Percentiles rank a stretch among this genome's conserved stretches.
phyloP scores from a whole-genome alignment of 805 yeast genomes.

The Tanozyma kutaoensis region DNA sequence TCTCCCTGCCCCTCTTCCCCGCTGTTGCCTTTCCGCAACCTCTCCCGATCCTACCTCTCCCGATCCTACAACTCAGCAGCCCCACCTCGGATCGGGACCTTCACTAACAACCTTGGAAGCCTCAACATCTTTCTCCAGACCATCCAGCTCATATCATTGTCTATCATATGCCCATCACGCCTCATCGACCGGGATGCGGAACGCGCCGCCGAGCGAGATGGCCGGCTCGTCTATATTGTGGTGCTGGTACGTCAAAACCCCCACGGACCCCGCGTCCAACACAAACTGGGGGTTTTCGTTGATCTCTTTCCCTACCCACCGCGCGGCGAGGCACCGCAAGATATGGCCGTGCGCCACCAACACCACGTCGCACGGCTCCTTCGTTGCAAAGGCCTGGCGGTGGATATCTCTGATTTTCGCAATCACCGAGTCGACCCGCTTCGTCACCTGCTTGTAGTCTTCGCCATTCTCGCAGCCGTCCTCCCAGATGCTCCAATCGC shows the following conservation, averaged over 20 bases:
- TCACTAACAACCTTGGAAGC: no score
- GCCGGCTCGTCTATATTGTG: slow-evolving; percentile 81
- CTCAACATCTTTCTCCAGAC: no score
- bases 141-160: no score
- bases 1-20: no score
- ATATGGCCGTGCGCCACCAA: slow-evolving; percentile 93
- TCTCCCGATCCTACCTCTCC: no score
- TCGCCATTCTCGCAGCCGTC: slow-evolving; percentile 95
- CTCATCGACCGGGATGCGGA: slow-evolving; percentile 57
- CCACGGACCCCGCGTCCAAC: slow-evolving; percentile 92
- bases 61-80: no score
- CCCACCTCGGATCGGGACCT: no score
- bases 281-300: slow-evolving; percentile 64
- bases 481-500: slow-evolving; percentile 70
- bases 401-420: slow-evolving; percentile 51
- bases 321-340: slow-evolving; percentile 73
- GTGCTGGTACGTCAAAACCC: slow-evolving; percentile 85
- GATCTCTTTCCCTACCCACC: slow-evolving; percentile 66
- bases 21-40: no score
- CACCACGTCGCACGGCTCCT: slow-evolving; percentile 55
- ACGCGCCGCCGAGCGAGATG: slow-evolving; percentile 71
- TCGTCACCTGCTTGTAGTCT: slow-evolving; percentile 46
- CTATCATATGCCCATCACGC: no score
- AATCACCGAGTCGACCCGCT: slow-evolving; percentile 62
- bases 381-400: slow-evolving; percentile 32